Conservation (phyloP, 2,329 filamentous ascomycete genomes). For the Parastagonospora nodorum region DNA sequence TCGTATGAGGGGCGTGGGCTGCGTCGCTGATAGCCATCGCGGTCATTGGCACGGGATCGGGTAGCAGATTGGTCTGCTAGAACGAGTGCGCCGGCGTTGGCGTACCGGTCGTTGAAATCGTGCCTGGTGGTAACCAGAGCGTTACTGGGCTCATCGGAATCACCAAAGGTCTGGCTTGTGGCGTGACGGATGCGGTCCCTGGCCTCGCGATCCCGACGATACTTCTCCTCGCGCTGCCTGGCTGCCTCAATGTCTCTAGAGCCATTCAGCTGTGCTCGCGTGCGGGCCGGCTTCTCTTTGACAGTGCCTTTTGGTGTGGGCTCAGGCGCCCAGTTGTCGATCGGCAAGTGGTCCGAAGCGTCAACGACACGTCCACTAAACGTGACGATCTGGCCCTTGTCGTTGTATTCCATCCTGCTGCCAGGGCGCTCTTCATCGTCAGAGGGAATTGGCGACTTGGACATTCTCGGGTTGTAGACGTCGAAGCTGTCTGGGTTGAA, state of each 20-base stretch:
- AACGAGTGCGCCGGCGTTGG: slow-evolving; percentile 26
- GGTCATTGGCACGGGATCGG: slow-evolving; percentile 20
- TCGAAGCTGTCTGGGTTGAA: slow-evolving; percentile 80
- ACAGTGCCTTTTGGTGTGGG: slow-evolving; percentile 65
- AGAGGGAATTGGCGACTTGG: slow-evolving; percentile 25
- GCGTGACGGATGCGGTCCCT: slow-evolving; percentile 40
- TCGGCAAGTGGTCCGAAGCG: slow-evolving; percentile 78
- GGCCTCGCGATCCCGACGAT: slow-evolving; percentile 39
- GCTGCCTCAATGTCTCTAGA: slow-evolving; percentile 51
- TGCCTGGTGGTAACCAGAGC: slow-evolving; percentile 38
- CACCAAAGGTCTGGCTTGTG: slow-evolving; percentile 30
- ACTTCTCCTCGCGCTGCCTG: slow-evolving; percentile 36
- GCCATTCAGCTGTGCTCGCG: slow-evolving; percentile 57
- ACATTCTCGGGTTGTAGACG: slow-evolving; percentile 65
- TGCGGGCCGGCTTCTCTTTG: slow-evolving; percentile 47
- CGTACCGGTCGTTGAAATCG: slow-evolving; percentile 25
- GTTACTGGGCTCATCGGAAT: slow-evolving; percentile 20
- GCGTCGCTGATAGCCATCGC: slow-evolving; percentile 38
- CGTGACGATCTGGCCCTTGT: slow-evolving; percentile 72
- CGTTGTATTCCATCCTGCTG: slow-evolving; percentile 52
- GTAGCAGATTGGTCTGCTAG: slow-evolving; percentile 26
- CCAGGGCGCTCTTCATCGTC: slow-evolving; percentile 37
- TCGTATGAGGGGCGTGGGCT: slow-evolving; percentile 26
- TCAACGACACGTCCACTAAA: slow-evolving; percentile 78
- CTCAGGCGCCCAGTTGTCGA: slow-evolving; percentile 78